Conservation (phyloP, 169 alveolate species). For the Babesia bigemina region DNA sequence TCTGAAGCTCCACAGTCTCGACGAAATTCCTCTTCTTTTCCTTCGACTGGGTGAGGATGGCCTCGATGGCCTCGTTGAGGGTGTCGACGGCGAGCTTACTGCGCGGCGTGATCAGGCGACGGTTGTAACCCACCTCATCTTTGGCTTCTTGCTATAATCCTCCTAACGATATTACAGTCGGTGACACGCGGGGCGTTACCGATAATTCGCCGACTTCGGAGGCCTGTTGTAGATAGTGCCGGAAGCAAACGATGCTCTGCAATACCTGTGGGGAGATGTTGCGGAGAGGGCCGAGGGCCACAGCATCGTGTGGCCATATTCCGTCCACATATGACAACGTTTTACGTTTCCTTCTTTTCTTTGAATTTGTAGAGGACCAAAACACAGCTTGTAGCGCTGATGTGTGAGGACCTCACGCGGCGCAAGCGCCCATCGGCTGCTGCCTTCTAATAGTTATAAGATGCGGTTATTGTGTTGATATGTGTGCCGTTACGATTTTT, state of each 20-base stretch:
- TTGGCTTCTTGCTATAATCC: conserved; percentile 10
- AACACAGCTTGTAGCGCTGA: no score
- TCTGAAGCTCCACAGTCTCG: conserved; percentile 99
- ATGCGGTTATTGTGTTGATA: no score
- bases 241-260: not conserved
- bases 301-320: not conserved
- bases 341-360: no score
- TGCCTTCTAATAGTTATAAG: no score
- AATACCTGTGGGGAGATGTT: conserved; percentile 34
- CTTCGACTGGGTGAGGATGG: conserved; percentile 91
- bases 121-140: conserved; percentile 28
- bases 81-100: conserved; percentile 84
- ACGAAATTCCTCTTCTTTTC: conserved; percentile 93
- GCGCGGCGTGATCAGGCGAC: conserved; percentile 7
- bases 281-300: conserved; percentile 10
- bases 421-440: no score
- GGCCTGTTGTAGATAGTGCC: conserved; percentile 14
- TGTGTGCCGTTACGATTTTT: no score
- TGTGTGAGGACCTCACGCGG: no score
- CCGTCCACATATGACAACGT: no score
- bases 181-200: not conserved
- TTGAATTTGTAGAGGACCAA: no score
- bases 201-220: conserved; percentile 11
- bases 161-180: conserved; percentile 10
- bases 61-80: conserved; percentile 89